Conservation (phyloP, 23 red algal genomes). For the Gracilaria domingensis region DNA sequence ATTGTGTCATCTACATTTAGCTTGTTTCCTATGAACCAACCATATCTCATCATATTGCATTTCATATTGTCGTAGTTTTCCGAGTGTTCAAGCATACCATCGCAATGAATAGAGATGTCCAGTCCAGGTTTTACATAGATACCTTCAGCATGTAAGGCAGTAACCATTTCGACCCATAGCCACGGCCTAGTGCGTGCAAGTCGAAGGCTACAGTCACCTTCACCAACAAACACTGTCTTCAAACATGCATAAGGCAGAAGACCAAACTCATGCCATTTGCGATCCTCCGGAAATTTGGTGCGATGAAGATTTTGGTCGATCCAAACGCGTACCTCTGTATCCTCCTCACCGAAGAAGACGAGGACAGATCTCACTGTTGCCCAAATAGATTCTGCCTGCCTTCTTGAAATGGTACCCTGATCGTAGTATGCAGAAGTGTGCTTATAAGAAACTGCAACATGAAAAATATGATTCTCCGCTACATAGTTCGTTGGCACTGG, state of each 20-base stretch:
- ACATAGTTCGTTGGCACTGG: background rate
- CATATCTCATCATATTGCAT: background rate
- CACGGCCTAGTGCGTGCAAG: background rate
- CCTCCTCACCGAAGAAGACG: background rate
- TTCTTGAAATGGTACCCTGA: background rate
- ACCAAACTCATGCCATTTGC: background rate
- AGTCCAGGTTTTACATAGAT: background rate
- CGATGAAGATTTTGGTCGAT: background rate
- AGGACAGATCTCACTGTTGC: background rate
- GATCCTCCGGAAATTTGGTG: background rate
- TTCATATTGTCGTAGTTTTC: background rate
- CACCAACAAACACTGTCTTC: background rate
- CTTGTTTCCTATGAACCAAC: background rate
- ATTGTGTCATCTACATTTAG: background rate
- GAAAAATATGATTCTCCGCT: background rate
- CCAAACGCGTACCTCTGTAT: background rate
- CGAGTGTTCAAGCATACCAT: background rate
- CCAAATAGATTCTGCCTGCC: background rate
- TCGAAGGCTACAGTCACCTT: background rate
- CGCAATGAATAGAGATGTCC: background rate
- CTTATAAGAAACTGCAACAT: background rate
- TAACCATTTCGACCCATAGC: background rate
- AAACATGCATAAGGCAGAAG: background rate
- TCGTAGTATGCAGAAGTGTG: background rate
- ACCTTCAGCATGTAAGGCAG: background rate